Evolutionary conservation across 331 rosid species (phyloP).

Genomic region (Acacia concinna): DNA sequence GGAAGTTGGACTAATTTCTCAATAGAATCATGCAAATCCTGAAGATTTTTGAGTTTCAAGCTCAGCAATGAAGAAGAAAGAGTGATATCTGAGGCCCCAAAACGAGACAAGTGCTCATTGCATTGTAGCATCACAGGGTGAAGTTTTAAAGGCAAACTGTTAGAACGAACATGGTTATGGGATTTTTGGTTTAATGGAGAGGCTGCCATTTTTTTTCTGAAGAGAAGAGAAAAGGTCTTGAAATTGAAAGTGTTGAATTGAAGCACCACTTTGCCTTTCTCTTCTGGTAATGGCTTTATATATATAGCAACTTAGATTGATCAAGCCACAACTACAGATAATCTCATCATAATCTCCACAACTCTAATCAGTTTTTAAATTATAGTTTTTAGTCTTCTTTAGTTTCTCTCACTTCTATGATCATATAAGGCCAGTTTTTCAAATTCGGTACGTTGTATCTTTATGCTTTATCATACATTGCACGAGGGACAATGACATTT

Average conservation of each 20-base stretch:
- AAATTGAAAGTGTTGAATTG: constrained; percentile 25
- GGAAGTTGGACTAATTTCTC: constrained; percentile 62
- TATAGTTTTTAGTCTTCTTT: not conserved
- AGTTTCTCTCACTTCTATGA: constrained; percentile 8
- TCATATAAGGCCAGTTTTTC: constrained; percentile 25
- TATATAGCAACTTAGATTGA: constrained; percentile 44
- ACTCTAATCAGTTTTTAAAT: constrained; percentile 24
- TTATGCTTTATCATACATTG: constrained; percentile 28
- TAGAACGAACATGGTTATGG: constrained; percentile 56
- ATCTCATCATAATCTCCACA: constrained; percentile 33
- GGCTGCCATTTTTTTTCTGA: constrained; percentile 38
- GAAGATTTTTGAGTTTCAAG: constrained; percentile 49
- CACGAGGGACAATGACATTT: constrained; percentile 39
- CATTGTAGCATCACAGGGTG: constrained; percentile 66
- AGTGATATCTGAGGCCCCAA: constrained; percentile 35
- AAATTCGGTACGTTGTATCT: constrained; percentile 38
- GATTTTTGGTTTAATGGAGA: constrained; percentile 32
- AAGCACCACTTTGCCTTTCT: constrained; percentile 26
- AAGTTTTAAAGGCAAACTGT: constrained; percentile 65
- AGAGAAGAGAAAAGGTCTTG: constrained; percentile 27
- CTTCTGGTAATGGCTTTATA: constrained; percentile 18
- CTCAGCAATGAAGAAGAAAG: constrained; percentile 45
- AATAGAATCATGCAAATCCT: constrained; percentile 57
- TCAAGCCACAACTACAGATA: constrained; percentile 28
- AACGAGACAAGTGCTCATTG: constrained; percentile 49